A percentile compares a stretch with the other conserved stretches of the same genome.
Evolutionary conservation across 257 asterid species (phyloP).

Genomic region (Lavandula angustifolia): DNA sequence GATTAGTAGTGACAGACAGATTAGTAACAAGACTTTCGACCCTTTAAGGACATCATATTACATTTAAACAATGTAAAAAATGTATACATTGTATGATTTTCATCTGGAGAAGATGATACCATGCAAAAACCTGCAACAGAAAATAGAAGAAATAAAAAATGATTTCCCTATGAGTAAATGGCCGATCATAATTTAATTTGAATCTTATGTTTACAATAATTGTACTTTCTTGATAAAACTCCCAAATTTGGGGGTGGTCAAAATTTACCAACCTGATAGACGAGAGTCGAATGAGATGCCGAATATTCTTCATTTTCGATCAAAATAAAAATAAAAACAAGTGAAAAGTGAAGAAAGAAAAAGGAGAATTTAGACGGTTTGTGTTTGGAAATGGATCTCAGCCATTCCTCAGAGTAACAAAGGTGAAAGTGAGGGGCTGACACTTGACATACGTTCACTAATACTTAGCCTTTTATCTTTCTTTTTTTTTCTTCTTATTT

Average conservation of each 20-base stretch:
- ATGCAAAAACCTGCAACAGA: background rate
- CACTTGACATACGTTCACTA: background rate
- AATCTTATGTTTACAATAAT: background rate
- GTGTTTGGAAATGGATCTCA: constrained; percentile 9
- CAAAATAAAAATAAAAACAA: background rate
- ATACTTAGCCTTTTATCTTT: background rate
- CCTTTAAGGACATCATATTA: too few relatives aligned
- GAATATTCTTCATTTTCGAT: background rate
- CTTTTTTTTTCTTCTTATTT: background rate
- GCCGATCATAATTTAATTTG: too few relatives aligned
- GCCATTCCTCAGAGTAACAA: constrained; percentile 17
- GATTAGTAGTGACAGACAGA: too few relatives aligned
- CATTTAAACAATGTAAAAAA: too few relatives aligned
- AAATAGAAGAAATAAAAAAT: background rate
- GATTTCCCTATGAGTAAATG: background rate
- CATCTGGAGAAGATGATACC: background rate
- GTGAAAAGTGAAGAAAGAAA: background rate
- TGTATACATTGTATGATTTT: background rate
- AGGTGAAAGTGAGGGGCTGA: constrained; percentile 23
- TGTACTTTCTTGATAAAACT: background rate
- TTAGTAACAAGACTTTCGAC: too few relatives aligned
- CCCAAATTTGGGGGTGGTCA: background rate
- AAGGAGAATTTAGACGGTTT: background rate
- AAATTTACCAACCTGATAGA: constrained; percentile 28
- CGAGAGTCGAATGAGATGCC: constrained; percentile 27